Evolutionary conservation across 2,329 filamentous ascomycete genomes (phyloP), one percentile per base, ranked within the genome.

Genomic region (Lecanosticta acicola): DNA sequence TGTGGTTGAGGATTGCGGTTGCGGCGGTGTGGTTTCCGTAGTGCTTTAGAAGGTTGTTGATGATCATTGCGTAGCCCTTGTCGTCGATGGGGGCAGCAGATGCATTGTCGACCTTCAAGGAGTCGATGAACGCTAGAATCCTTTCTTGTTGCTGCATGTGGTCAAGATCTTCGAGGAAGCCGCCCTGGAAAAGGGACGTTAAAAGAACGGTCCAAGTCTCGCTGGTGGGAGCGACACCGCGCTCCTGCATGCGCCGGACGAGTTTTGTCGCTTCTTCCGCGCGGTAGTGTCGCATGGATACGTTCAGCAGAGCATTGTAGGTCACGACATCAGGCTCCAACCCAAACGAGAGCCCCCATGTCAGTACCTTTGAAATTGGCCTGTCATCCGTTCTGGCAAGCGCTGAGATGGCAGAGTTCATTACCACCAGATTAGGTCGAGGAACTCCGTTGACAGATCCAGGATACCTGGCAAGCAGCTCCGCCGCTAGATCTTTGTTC

Each of bases 151-250:
- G 81, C 43, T 80, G 71, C 9, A 71, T 64, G 0, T 71, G 64
- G 1, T 69, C 62, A 39, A 72, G 59, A 20, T 55, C 41, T 32
- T 66, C 59, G 34, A 79, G 66, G 56, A 51, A 68, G 59, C 57
- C 79, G 68, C 49, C 78, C 65, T 58, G 76, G 56, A 77, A 74
- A 14, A 75, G 59, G 16, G 68, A 77, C 34, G 84, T 80, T 5
- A 93, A 71, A 46, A 93, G 73, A 50, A 87, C 79, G 17, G 81
- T 85, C 64, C 86, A 87, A 0, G 87, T 93, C 4, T 76, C 76
- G 26, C 70, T 64, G 55, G 78, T 66, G 10, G 75, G 71, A 39
- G 63, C 54, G 39, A 81, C 70, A 10, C 65, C 61, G 35, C 72
- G 67, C 13, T 64, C 64, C 14, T 63, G 55, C 52, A 72, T 72